Percentiles rank a stretch among this genome's conserved stretches.
Evolutionary conservation across 2,329 filamentous ascomycete genomes (phyloP).

Genomic region (Fusarium sp.): DNA sequence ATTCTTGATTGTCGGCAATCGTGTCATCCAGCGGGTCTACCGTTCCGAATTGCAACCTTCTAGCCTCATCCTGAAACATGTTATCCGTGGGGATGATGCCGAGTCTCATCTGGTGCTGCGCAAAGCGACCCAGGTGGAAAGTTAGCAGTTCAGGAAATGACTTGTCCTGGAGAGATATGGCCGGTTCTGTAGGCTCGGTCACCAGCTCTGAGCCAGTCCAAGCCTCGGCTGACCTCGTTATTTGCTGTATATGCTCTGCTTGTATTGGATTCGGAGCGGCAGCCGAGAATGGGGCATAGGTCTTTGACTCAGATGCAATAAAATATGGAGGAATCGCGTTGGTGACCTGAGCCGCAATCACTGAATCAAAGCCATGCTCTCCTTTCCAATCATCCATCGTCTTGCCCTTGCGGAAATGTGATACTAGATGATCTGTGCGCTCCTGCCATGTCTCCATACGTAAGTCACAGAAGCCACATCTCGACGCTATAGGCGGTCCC

Average conservation of each 20-base stretch:
- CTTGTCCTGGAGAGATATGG: not conserved
- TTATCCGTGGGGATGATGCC: constrained; percentile 43
- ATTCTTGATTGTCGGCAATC: too few species aligned
- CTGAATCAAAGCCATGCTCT: constrained; percentile 44
- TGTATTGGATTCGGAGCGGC: constrained; percentile 27
- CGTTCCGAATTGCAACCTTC: not conserved
- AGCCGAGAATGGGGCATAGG: constrained; percentile 46
- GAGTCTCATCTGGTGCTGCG: constrained; percentile 27
- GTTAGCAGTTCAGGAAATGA: constrained; percentile 28
- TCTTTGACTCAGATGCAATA: not conserved
- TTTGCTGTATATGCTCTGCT: constrained; percentile 38
- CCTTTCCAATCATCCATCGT: constrained; percentile 49
- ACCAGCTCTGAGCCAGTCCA: not conserved
- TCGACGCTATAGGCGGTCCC: constrained; percentile 37
- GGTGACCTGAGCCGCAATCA: constrained; percentile 37
- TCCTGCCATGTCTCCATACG: constrained; percentile 44
- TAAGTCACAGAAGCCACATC: constrained; percentile 50
- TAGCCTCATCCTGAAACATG: constrained; percentile 38
- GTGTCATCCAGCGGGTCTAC: not conserved
- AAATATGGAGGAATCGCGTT: not conserved
- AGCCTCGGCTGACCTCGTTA: constrained; percentile 3
- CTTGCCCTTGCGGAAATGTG: constrained; percentile 44
- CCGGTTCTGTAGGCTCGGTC: not conserved
- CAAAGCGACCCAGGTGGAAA: constrained; percentile 40
- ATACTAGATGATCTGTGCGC: constrained; percentile 47